Conservation (phyloP, 306 rosid genomes). For the Acacia melanoxylon region DNA sequence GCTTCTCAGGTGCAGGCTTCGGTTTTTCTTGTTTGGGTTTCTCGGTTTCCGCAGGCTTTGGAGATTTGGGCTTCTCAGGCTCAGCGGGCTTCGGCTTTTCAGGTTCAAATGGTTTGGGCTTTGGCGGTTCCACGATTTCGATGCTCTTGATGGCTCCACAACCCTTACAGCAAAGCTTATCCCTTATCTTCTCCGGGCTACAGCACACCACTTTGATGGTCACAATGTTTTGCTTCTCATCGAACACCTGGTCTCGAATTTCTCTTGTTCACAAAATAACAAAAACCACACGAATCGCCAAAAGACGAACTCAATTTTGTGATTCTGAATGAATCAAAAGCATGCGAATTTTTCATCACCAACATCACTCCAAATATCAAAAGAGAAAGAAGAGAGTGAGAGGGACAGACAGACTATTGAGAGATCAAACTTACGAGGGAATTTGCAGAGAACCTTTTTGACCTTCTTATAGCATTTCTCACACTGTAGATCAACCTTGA, state of each 20-base stretch:
- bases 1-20: neutral
- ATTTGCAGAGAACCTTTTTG: conserved; percentile 70
- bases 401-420: neutral
- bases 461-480: conserved; percentile 68
- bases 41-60: neutral
- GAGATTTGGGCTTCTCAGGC: neutral
- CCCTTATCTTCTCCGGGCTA: conserved; percentile 67
- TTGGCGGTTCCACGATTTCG: conserved; percentile 51
- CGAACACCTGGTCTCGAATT: conserved; percentile 79
- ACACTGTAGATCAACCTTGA: conserved; percentile 76
- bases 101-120: neutral
- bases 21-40: neutral
- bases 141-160: conserved; percentile 59
- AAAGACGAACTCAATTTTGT: conserved; percentile 35
- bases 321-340: neutral
- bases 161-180: conserved; percentile 57
- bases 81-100: conserved; percentile 2
- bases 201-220: conserved; percentile 73
- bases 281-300: conserved; percentile 1
- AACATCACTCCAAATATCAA: neutral
- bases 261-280: conserved; percentile 59
- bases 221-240: conserved; percentile 63
- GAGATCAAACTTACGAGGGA: conserved; percentile 69
- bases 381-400: neutral
- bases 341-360: neutral